These are phyloP conservation scores for Kodamaea hsintzibuensis DNA, from an alignment of 805 yeast species.

Conservation along the genomic window DNA sequence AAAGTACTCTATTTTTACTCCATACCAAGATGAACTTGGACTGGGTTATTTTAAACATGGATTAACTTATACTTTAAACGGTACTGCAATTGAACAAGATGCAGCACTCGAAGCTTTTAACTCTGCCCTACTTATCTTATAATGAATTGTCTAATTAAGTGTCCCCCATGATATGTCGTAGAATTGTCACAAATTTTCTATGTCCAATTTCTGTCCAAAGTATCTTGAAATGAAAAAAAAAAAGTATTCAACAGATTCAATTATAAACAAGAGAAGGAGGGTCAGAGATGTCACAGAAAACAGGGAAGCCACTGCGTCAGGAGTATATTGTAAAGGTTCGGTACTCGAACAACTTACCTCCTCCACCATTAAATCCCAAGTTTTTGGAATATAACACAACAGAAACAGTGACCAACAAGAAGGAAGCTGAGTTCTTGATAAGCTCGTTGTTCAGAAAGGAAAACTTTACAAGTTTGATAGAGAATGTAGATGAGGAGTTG, in stretches of 20 bases:
- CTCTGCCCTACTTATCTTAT: not conserved
- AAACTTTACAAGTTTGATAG: constrained; percentile 62
- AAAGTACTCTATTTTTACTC: not conserved
- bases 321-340: constrained; percentile 81
- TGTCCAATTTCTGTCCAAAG: too few relatives aligned
- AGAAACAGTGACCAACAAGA: constrained; percentile 34
- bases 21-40: not conserved
- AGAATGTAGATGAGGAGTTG: constrained; percentile 54
- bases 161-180: too few relatives aligned
- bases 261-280: not conserved
- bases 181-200: too few relatives aligned
- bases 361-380: constrained; percentile 91
- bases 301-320: constrained; percentile 50
- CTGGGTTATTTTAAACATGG: not conserved
- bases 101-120: not conserved
- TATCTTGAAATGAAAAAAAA: too few relatives aligned
- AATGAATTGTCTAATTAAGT: too few relatives aligned
- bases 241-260: not conserved
- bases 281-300: not conserved
- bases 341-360: constrained; percentile 85
- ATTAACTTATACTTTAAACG: not conserved
- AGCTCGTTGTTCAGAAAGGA: constrained; percentile 75
- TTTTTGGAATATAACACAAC: constrained; percentile 57
- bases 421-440: constrained; percentile 52
- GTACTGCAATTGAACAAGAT: constrained; percentile 6